Conservation (phyloP, 108 stramenopile species). For the Schizochytrium sp. region DNA sequence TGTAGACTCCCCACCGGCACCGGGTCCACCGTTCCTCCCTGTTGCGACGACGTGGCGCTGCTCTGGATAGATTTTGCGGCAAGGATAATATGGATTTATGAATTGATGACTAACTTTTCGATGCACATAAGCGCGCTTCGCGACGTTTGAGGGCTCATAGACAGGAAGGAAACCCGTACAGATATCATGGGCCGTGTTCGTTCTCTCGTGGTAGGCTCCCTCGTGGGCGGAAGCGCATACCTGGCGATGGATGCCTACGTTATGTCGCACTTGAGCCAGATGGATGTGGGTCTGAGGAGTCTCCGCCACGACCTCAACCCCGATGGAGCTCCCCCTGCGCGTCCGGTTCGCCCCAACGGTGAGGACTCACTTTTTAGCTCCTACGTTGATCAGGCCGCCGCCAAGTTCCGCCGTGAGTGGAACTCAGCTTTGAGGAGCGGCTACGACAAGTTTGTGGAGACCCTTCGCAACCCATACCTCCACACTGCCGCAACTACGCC, state of each 20-base stretch:
- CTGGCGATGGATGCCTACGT: slow-evolving; percentile 58
- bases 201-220: slow-evolving; percentile 10
- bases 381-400: slow-evolving; percentile 44
- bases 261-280: slow-evolving; percentile 41
- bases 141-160: no score
- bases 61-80: no score
- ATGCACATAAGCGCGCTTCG: no score
- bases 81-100: no score
- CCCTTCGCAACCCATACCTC: slow-evolving; percentile 57
- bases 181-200: slow-evolving; percentile 27
- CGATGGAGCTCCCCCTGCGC: slow-evolving; percentile 56
- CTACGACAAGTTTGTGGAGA: slow-evolving; percentile 21
- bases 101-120: no score
- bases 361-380: slow-evolving; percentile 1
- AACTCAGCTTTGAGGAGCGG: neutral
- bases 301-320: slow-evolving; percentile 53
- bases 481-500: neutral
- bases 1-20: no score
- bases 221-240: slow-evolving; percentile 37
- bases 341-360: neutral
- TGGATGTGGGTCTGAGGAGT: slow-evolving; percentile 37
- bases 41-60: no score
- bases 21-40: no score
- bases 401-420: slow-evolving; percentile 30
- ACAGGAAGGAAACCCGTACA: no score